These are phyloP conservation scores for Arthonia radiata DNA, from an alignment of 495 filamentous ascomycete species.

Conservation along the genomic window DNA sequence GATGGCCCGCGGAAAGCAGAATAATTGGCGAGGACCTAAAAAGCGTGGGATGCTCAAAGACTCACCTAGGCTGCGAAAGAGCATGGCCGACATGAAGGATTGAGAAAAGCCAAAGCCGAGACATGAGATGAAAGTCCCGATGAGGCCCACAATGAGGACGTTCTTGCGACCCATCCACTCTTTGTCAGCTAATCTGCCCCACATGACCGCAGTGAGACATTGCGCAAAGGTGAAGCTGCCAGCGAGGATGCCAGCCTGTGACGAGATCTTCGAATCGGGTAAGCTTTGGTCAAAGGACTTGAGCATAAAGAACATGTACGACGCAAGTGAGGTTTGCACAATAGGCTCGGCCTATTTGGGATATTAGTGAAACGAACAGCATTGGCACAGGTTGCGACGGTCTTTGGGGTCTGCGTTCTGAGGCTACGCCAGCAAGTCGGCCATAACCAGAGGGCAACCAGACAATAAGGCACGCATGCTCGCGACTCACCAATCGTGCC, in stretches of 20 bases:
- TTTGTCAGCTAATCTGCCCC: conserved; percentile 55
- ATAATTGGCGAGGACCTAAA: no score
- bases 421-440: no score
- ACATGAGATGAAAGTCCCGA: conserved; percentile 45
- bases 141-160: conserved; percentile 48
- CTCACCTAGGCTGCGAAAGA: conserved; percentile 52
- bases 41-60: no score
- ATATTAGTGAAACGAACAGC: no score
- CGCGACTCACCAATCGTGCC: conserved; percentile 41
- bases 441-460: no score
- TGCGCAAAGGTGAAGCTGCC: conserved; percentile 63
- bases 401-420: no score
- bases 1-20: no score
- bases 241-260: conserved; percentile 54
- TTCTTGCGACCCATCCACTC: conserved; percentile 46
- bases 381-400: no score
- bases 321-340: conserved; percentile 49
- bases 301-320: conserved; percentile 62
- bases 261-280: conserved; percentile 39
- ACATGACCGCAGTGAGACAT: conserved; percentile 64
- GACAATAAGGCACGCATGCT: no score
- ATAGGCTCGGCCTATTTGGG: conserved; percentile 68
- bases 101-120: conserved; percentile 62
- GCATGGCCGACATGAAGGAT: conserved; percentile 43
- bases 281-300: conserved; percentile 38